phyloP scores from a whole-genome alignment of 1,284 basidiomycete genomes.

The Coriolopsis trogii region DNA sequence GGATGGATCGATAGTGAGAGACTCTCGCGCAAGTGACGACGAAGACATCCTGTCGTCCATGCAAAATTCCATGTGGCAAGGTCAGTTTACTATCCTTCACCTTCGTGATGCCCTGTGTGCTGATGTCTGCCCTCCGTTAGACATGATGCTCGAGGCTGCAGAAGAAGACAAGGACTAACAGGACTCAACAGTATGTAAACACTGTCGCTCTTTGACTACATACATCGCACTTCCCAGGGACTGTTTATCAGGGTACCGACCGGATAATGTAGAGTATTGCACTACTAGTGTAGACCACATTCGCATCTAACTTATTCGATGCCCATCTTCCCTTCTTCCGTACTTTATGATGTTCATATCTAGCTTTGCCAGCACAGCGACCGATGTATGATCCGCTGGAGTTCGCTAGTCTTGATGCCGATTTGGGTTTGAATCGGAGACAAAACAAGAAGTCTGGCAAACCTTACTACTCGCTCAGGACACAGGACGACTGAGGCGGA shows the following conservation, averaged over 20 bases:
- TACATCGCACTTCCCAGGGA: conserved; percentile 14
- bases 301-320: conserved; percentile 24
- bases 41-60: conserved; percentile 59
- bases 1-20: conserved; percentile 43
- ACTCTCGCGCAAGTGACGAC: conserved; percentile 43
- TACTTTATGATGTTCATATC: too few species aligned
- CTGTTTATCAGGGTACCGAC: conserved; percentile 8
- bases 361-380: too few species aligned
- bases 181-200: conserved; percentile 14
- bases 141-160: conserved; percentile 59
- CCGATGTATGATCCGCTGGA: too few species aligned
- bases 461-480: too few species aligned
- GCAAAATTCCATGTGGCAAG: conserved; percentile 71
- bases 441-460: too few species aligned
- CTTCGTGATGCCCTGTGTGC: background rate
- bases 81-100: conserved; percentile 39
- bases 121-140: conserved; percentile 32
- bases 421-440: too few species aligned
- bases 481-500: conserved; percentile 14
- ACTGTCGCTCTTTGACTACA: conserved; percentile 18
- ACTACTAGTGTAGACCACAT: conserved; percentile 25
- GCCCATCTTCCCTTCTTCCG: background rate
- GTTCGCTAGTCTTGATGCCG: too few species aligned
- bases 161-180: conserved; percentile 44
- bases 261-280: conserved; percentile 25